Conservation (phyloP, 306 rosid genomes). For the Quillaja saponaria region DNA sequence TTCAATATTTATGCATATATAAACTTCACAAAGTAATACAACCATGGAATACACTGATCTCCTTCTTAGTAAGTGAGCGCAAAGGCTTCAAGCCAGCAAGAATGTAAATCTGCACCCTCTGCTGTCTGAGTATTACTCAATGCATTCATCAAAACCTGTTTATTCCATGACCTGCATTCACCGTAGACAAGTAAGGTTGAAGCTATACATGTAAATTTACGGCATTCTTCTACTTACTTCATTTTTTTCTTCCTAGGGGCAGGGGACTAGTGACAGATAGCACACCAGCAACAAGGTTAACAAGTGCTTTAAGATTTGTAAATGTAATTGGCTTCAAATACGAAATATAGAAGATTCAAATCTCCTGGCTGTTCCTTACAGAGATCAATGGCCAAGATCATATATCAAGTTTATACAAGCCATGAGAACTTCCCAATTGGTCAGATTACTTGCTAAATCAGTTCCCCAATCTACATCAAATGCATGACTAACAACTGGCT, state of each 20-base stretch:
- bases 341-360: no score
- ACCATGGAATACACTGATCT: constrained; percentile 74
- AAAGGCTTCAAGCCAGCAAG: constrained; percentile 88
- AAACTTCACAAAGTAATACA: constrained; percentile 10
- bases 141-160: constrained; percentile 89
- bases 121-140: constrained; percentile 86
- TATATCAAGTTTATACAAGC: no score
- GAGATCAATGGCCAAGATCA: no score
- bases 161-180: constrained; percentile 86
- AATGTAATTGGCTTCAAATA: no score
- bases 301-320: no score
- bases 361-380: no score
- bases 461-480: constrained; percentile 19
- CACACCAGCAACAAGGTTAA: no score
- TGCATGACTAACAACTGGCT: not conserved
- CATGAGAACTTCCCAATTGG: no score
- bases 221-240: no score
- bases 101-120: constrained; percentile 92
- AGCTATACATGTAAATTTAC: no score
- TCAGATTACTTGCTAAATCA: not conserved
- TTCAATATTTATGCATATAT: not conserved
- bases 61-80: constrained; percentile 96
- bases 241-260: no score
- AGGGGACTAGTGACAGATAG: no score
- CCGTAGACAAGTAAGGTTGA: constrained; percentile 29